phyloP scores from a whole-genome alignment of 225 moss, liverwort and hornwort genomes.

The Bryum argenteum region DNA sequence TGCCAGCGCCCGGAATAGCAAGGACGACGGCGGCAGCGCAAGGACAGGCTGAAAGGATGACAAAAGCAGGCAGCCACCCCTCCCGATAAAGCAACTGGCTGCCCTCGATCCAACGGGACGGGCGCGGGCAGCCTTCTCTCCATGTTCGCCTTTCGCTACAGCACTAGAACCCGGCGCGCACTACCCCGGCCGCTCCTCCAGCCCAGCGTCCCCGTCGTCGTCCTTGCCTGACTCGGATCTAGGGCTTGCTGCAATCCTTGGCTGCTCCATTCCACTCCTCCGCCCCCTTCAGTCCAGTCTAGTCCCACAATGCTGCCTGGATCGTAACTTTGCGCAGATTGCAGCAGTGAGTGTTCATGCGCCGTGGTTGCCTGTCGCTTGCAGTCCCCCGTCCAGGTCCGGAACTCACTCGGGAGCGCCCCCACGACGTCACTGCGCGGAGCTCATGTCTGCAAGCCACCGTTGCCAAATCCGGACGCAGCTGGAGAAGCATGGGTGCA shows the following conservation, averaged over 20 bases:
- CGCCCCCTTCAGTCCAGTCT: background rate
- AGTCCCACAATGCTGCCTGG: slow-evolving; percentile 25
- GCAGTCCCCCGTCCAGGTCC: slow-evolving; percentile 15
- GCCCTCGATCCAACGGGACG: background rate
- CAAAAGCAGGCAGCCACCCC: background rate
- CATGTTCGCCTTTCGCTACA: background rate
- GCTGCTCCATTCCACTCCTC: slow-evolving; percentile 3
- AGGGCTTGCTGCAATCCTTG: slow-evolving; percentile 23
- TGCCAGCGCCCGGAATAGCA: slow-evolving; percentile 28
- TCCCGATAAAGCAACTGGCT: slow-evolving; percentile 20
- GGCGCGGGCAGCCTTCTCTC: background rate
- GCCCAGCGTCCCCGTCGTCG: background rate
- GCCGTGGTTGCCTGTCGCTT: slow-evolving; percentile 42
- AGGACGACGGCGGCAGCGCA: slow-evolving; percentile 28
- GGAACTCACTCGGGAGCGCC: slow-evolving; percentile 25
- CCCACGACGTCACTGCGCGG: slow-evolving; percentile 27
- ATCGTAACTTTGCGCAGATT: slow-evolving; percentile 24
- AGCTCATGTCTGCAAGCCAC: slow-evolving; percentile 65
- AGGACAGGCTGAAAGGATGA: slow-evolving; percentile 29
- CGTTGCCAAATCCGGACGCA: slow-evolving; percentile 45
- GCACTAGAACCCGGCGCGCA: slow-evolving; percentile 34
- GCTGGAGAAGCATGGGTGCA: slow-evolving; percentile 77
- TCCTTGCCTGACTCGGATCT: slow-evolving; percentile 24
- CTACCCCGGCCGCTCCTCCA: slow-evolving; percentile 4
- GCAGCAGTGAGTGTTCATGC: slow-evolving; percentile 23